These are phyloP conservation scores for Gentiana dahurica DNA, from an alignment of 257 asterid genomes.

Conservation along the genomic window DNA sequence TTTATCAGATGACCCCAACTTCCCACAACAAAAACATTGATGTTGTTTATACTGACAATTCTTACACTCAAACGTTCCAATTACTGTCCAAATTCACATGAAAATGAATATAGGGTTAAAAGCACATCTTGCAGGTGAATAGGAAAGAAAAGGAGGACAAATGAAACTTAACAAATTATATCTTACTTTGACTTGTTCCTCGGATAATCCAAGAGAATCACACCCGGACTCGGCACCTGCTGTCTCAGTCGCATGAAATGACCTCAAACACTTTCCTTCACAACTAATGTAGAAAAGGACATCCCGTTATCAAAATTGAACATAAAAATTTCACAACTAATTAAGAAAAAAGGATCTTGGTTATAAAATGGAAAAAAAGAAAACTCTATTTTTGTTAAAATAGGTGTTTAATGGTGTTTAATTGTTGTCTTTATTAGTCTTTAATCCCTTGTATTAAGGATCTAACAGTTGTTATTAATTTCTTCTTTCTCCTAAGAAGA, in stretches of 20 bases:
- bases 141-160: background rate
- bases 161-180: background rate
- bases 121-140: background rate
- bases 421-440: too few relatives aligned
- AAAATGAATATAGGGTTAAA: background rate
- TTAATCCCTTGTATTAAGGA: too few relatives aligned
- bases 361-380: too few relatives aligned
- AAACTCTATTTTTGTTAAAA: too few relatives aligned
- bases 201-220: slow-evolving; percentile 46
- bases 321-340: too few relatives aligned
- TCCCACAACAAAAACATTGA: slow-evolving; percentile 78
- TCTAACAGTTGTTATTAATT: too few relatives aligned
- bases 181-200: slow-evolving; percentile 44
- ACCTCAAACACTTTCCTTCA: slow-evolving; percentile 87
- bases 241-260: slow-evolving; percentile 65
- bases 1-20: slow-evolving; percentile 80
- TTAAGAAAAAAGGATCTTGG: too few relatives aligned
- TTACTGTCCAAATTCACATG: background rate
- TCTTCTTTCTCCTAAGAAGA: too few relatives aligned
- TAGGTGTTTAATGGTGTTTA: too few relatives aligned
- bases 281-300: slow-evolving; percentile 30
- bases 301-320: too few relatives aligned
- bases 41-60: slow-evolving; percentile 68
- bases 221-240: slow-evolving; percentile 57
- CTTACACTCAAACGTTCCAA: slow-evolving; percentile 46